Conservation (phyloP, 441 rosid genomes). For the Omphalea diandra region DNA sequence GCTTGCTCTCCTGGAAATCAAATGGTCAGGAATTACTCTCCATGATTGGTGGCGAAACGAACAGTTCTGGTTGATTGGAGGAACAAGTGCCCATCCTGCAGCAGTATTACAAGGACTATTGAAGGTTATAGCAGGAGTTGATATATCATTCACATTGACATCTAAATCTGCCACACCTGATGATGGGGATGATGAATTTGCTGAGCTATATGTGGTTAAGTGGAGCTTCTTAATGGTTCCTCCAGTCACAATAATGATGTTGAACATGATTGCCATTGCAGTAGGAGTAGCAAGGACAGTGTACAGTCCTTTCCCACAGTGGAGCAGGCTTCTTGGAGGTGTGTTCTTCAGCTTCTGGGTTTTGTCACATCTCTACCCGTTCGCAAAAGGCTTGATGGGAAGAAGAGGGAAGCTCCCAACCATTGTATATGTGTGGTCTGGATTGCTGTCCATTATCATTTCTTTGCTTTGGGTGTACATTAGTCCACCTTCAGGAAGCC, state of each 20-base stretch:
- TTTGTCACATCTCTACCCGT: constrained; percentile 62
- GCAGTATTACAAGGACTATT: constrained; percentile 65
- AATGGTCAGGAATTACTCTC: too few relatives aligned
- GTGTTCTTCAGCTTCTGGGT: constrained; percentile 82
- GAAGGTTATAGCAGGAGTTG: constrained; percentile 68
- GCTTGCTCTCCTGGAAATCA: too few relatives aligned
- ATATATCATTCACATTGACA: constrained; percentile 66
- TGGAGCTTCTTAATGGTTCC: constrained; percentile 71
- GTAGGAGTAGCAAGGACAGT: constrained; percentile 59
- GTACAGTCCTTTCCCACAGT: constrained; percentile 57
- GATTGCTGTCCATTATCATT: constrained; percentile 48
- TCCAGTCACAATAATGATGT: constrained; percentile 59
- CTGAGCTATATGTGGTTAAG: constrained; percentile 50
- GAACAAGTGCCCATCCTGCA: constrained; percentile 72
- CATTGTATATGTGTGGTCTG: constrained; percentile 64
- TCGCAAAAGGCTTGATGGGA: constrained; percentile 75
- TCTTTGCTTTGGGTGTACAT: constrained; percentile 58
- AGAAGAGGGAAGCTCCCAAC: constrained; percentile 62
- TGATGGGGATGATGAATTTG: constrained; percentile 61
- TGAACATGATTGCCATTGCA: constrained; percentile 54
- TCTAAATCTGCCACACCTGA: constrained; percentile 56
- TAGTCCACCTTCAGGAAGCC: constrained; percentile 52
- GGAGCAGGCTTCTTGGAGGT: constrained; percentile 75
- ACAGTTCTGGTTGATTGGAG: too few relatives aligned
- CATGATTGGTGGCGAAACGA: too few relatives aligned